Evolutionary conservation across 208 protist genomes (phyloP), one percentile per base, ranked within the genome.

Genomic region (Endotrypanum monterogeii): DNA sequence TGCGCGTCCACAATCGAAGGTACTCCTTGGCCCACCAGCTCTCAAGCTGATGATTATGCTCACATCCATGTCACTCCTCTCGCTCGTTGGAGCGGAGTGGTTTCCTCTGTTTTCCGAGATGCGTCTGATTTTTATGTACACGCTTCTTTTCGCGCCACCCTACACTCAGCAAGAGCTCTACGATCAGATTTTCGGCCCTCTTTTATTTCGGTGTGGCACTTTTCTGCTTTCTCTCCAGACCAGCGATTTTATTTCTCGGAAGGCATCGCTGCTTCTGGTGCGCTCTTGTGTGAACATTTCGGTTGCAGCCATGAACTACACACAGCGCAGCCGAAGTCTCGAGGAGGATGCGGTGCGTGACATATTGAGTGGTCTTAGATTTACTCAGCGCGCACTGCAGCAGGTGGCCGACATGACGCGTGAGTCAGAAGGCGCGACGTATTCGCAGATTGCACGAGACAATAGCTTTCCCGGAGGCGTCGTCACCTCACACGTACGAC

Each of bases 11-110:
- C n/a, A 56, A 18, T 37, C 32, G 2, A 81, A 41, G n/a, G 63
- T 81, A 16, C 23, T 56, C 4, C 71, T 81, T 23, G 80, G 70
- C 44, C 51, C 86, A 3, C 69, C 73, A 8, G 78, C 84, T 9
- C 70, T 94, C 30, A 92, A 94, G 62, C 82, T 92, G 16, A 90
- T 88, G 82, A 78, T 93, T 6, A 91, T 93, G 82, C 80, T 93
- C 30, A 83, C 71, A 32, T 73, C 78, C 54, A 80, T 84, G 48
- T 67, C 77, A 3, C 79, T 78, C 6, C 72, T 89, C 18, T 89
- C 88, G 37, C 73, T 84, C 28, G 56, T 86, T 9, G 90, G 88
- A 0, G 71, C 78, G 6, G 85, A 90, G 28, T 62, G 60, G 18
- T 32, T 93, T 44, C 90, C 90, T 7, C 80, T 95, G 0, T 93